phyloP scores from a whole-genome alignment of 23 red algal genomes.

The Gracilaria gracilis region DNA sequence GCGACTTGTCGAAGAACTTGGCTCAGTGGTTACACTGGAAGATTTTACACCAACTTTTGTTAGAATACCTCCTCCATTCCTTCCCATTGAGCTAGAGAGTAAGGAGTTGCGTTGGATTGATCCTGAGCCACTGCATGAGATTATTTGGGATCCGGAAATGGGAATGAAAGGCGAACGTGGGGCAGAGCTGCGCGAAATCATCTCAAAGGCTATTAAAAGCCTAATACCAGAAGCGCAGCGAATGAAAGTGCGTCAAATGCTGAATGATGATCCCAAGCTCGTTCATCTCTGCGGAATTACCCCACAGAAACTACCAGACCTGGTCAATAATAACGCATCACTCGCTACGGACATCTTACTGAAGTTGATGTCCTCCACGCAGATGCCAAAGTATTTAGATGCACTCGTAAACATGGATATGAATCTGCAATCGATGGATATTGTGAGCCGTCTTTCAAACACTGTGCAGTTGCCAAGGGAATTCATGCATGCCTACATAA shows the following conservation, averaged over 20 bases:
- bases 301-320: slow-evolving; percentile 84
- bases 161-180: slow-evolving; percentile 67
- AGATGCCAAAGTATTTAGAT: slow-evolving; percentile 80
- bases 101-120: slow-evolving; percentile 86
- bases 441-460: slow-evolving; percentile 83
- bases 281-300: slow-evolving; percentile 84
- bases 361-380: slow-evolving; percentile 64
- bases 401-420: slow-evolving; percentile 90
- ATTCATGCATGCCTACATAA: slow-evolving; percentile 86
- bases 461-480: slow-evolving; percentile 84
- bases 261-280: slow-evolving; percentile 76
- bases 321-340: slow-evolving; percentile 89
- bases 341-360: slow-evolving; percentile 86
- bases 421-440: slow-evolving; percentile 88
- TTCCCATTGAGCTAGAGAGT: slow-evolving; percentile 65
- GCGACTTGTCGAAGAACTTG: slow-evolving; percentile 45
- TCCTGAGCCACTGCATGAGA: slow-evolving; percentile 79
- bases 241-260: slow-evolving; percentile 40
- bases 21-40: slow-evolving; percentile 48
- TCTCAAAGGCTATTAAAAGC: slow-evolving; percentile 71
- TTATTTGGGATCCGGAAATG: slow-evolving; percentile 87
- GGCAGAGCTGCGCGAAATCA: slow-evolving; percentile 76
- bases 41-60: slow-evolving; percentile 76
- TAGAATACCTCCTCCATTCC: slow-evolving; percentile 81
- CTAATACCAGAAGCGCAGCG: slow-evolving; percentile 71